phyloP scores from a whole-genome alignment of 257 asterid species.

The Ehretia macrophylla region DNA sequence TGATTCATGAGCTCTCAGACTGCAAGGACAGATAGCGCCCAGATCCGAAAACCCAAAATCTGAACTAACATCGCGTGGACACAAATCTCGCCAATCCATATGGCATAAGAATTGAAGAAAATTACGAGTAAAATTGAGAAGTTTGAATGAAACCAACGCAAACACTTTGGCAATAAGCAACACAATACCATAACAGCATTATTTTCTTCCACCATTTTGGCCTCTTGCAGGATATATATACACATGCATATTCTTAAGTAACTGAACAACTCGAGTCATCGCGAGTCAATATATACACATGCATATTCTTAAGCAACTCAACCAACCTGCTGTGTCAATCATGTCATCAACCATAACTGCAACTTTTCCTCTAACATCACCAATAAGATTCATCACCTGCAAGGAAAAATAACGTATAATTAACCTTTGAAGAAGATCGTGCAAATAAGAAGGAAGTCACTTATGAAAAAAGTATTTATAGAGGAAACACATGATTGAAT shows the following conservation, averaged over 20 bases:
- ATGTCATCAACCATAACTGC: constrained; percentile 97
- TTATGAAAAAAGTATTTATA: neutral
- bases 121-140: too few relatives aligned
- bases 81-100: too few relatives aligned
- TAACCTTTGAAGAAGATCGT: neutral
- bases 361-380: constrained; percentile 91
- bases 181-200: too few relatives aligned
- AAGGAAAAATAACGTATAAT: neutral
- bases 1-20: neutral
- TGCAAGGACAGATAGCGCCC: neutral
- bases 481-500: neutral
- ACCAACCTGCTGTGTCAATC: constrained; percentile 93
- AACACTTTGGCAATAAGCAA: too few relatives aligned
- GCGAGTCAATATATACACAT: too few relatives aligned
- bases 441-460: too few relatives aligned
- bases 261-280: too few relatives aligned
- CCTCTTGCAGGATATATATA: too few relatives aligned
- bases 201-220: too few relatives aligned
- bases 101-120: too few relatives aligned
- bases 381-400: constrained; percentile 92
- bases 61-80: neutral
- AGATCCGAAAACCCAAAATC: neutral
- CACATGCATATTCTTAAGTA: neutral
- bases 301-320: neutral
- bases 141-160: too few relatives aligned